phyloP scores from a whole-genome alignment of 768 basidiomycete genomes.

The Lactarius trivialis region DNA sequence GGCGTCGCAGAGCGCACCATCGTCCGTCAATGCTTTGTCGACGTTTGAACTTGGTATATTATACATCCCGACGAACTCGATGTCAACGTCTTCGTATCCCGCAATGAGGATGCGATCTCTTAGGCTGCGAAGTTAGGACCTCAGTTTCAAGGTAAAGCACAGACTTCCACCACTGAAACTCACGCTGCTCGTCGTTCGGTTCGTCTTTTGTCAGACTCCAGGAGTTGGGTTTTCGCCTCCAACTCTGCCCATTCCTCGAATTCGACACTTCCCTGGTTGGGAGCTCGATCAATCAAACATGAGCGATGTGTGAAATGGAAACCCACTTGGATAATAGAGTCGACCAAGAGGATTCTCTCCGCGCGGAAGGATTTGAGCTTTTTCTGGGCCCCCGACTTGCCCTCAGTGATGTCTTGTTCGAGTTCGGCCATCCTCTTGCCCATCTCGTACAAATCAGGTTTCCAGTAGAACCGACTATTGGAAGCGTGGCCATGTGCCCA shows the following conservation, averaged over 20 bases:
- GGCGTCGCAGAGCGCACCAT: not conserved
- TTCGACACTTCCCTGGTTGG: conserved; percentile 9
- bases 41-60: conserved; percentile 9
- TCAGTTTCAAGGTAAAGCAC: not conserved
- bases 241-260: conserved; percentile 12
- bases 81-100: conserved; percentile 15
- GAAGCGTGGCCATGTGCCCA: conserved; percentile 16
- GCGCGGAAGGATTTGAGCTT: conserved; percentile 12
- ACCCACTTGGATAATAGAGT: conserved; percentile 10
- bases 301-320: not conserved
- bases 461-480: conserved; percentile 18
- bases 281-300: not conserved
- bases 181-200: conserved; percentile 7
- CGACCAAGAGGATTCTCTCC: conserved; percentile 13
- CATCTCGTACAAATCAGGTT: conserved; percentile 16
- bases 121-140: not conserved
- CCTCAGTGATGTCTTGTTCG: conserved; percentile 5
- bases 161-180: not conserved
- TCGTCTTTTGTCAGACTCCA: not conserved
- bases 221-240: not conserved
- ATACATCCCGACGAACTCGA: not conserved
- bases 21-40: conserved; percentile 12
- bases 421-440: conserved; percentile 3
- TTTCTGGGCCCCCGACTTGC: conserved; percentile 12
- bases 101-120: not conserved